Percentiles rank a stretch among this genome's conserved stretches.
These are phyloP conservation scores for Xylariaceae sp. DNA, from an alignment of 2,329 filamentous ascomycete genomes.

Conservation along the genomic window DNA sequence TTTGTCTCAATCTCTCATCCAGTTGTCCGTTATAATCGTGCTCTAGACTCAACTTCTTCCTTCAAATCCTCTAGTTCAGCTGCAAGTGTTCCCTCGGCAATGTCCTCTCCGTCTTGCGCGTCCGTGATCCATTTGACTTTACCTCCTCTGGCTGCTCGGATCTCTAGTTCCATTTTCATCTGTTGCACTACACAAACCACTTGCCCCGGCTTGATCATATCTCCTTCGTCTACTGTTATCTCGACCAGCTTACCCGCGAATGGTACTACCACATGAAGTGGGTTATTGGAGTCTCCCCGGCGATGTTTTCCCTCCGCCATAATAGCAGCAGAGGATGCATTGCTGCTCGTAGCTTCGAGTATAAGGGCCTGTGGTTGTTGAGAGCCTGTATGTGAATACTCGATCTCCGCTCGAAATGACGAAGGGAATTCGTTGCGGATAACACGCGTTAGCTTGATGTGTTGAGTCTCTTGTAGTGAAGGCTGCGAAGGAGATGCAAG, in stretches of 20 bases:
- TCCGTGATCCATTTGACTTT: slow-evolving; percentile 26
- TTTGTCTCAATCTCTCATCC: too few relatives aligned
- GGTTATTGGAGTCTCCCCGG: slow-evolving; percentile 20
- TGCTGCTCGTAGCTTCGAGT: slow-evolving; percentile 18
- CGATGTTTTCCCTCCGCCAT: slow-evolving; percentile 23
- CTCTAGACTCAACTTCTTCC: not conserved
- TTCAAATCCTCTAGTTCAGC: slow-evolving; percentile 19
- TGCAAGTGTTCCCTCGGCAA: slow-evolving; percentile 22
- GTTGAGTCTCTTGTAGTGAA: slow-evolving; percentile 15
- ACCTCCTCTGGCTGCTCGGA: slow-evolving; percentile 20
- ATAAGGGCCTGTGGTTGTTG: slow-evolving; percentile 1
- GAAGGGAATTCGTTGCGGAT: slow-evolving; percentile 25
- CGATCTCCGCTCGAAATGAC: slow-evolving; percentile 20
- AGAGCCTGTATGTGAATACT: slow-evolving; percentile 17
- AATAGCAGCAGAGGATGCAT: slow-evolving; percentile 17
- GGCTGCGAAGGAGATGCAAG: not conserved
- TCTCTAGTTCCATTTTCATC: slow-evolving; percentile 28
- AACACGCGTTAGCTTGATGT: slow-evolving; percentile 21
- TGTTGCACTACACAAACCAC: slow-evolving; percentile 25
- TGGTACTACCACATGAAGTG: slow-evolving; percentile 21
- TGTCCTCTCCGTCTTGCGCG: slow-evolving; percentile 24
- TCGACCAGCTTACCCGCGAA: slow-evolving; percentile 26
- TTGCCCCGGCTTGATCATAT: slow-evolving; percentile 20
- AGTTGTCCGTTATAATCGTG: slow-evolving; percentile 11
- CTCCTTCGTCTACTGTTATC: slow-evolving; percentile 20